Base-by-base conservation (phyloP, 495 filamentous ascomycete species). In the Tuber microsphaerosporum region DNA sequence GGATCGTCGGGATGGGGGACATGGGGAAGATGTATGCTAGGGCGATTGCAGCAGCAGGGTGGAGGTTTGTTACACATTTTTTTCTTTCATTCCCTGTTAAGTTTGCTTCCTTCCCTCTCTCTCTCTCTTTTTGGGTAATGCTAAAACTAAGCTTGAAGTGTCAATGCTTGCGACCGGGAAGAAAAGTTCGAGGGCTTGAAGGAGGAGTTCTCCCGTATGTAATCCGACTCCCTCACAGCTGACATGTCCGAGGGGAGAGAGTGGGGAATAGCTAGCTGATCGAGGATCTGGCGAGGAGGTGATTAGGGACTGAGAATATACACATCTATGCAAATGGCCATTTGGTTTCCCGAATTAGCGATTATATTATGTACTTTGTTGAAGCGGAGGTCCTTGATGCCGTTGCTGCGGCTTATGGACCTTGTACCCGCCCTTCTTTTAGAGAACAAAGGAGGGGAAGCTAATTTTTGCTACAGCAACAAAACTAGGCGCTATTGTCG, bases 11-110 rank as follows among this genome's bases (percentile, higher is more conserved):
- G 45, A 97, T 99, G 94, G 95, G 95, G 37, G 94, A 97, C 81
- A 99, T 99, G 95, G 95, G 95, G 84, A 97, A 93, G 89, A 97
- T 99, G 96, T 99, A 99, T 85, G 92, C 96, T 80, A 87, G 92
- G 81, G 88, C 90, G 80, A 88, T 99, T 81, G 93, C 93, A 82
- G 87, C 86, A 80, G 94, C 94, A 77, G 95, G 96, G 75, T 99
- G 95, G 95, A 97, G 92, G 95, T 98, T 92, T 65, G 81, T 75
- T 37, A 86, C 84, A 76, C 71, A 69, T 14, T 61, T 74, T 75
- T 73, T 76, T 71, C 61, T 45, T 69, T 79, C 74, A 45, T 46
- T 79, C 71, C n/a, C 69, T 77, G 72, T 75, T 81, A n/a, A 76
- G 12, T 34, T 69, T 51, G 44, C 45, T 39, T 20, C 20, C 17